Evolutionary conservation across 1,139 yeast species (phyloP).

Genomic region (Eremothecium sinecaudum): DNA sequence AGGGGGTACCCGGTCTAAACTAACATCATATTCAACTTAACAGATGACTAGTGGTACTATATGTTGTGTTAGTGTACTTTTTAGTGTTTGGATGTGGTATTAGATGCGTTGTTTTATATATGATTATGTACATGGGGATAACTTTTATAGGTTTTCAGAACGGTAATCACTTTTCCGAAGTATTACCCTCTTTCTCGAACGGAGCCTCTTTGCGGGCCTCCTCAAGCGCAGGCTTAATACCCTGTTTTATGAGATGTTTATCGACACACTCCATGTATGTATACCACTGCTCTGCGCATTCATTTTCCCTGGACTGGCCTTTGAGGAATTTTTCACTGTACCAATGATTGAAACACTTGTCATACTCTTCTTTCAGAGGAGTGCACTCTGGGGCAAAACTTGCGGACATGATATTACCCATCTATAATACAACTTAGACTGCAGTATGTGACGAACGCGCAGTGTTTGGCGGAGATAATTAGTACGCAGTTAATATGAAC

Average conservation of each 20-base stretch:
- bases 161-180: slow-evolving; percentile 1
- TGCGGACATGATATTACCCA: slow-evolving; percentile 78
- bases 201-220: slow-evolving; percentile 92
- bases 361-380: slow-evolving; percentile 72
- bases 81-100: too few species aligned
- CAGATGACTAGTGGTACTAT: too few species aligned
- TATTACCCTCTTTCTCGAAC: slow-evolving; percentile 53
- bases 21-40: too few species aligned
- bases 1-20: too few species aligned
- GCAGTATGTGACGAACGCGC: too few species aligned
- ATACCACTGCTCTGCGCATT: slow-evolving; percentile 84
- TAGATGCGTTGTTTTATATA: too few species aligned
- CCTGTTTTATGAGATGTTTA: slow-evolving; percentile 33
- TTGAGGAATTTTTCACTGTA: slow-evolving; percentile 63
- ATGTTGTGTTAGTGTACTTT: too few species aligned
- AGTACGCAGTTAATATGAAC: too few species aligned
- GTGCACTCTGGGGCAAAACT: slow-evolving; percentile 98
- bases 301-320: slow-evolving; percentile 52
- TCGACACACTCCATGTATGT: slow-evolving; percentile 80
- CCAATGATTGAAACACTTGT: slow-evolving; percentile 90
- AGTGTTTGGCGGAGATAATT: too few species aligned
- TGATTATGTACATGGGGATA: background rate
- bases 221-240: slow-evolving; percentile 60
- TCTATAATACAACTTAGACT: too few species aligned
- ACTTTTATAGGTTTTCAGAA: background rate